Base-by-base conservation (phyloP, 495 filamentous ascomycete genomes). In the Entonaema liquescens region DNA sequence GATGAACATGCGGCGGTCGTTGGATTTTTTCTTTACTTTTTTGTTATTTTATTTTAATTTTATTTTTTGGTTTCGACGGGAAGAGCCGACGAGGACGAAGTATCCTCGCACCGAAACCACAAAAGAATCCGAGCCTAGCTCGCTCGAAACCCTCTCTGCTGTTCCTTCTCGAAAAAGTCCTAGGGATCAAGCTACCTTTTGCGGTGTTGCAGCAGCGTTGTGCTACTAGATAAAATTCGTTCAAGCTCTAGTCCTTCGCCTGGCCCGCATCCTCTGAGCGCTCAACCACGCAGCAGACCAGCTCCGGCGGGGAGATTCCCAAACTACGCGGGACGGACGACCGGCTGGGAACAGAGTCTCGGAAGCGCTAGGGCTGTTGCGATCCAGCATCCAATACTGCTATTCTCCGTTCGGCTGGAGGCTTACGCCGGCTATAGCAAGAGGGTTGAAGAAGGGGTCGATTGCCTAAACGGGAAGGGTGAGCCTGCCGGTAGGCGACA, bases 191-290 rank as follows among this genome's bases (percentile, higher is more conserved):
- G 47, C 65, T 65, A 55, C 61, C 40, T 66, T 62, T 66, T 66
- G 52, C 62, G 63, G 62, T 67, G 59, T 67, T 67, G 71, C 71
- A 70, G 71, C 67, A 75, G 72, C 67, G 59, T 67, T 74, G 75
- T 76, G 71, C 65, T 54, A 76, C 75, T 68, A 63, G 67, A 70
- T 62, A 58, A 58, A 53, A 36, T 33, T 57, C 68, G 62, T 59
- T 53, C 73, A 67, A 57, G 56, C 55, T 66, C 68, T 60, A 61
- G 59, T 62, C 49, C 69, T 58, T 65, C 38, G 56, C 53, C 67
- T 62, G 62, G 56, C 56, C 66, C 67, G 64, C 70, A 47, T 62
- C 65, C 59, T 49, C 36, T 67, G 47, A 61, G 65, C 29, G n/a
- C 56, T 62, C 65, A 59, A 63, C 57, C 59, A 67, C 60, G 55